Conservation (phyloP, 805 yeast species). For the Candida patagonica region DNA sequence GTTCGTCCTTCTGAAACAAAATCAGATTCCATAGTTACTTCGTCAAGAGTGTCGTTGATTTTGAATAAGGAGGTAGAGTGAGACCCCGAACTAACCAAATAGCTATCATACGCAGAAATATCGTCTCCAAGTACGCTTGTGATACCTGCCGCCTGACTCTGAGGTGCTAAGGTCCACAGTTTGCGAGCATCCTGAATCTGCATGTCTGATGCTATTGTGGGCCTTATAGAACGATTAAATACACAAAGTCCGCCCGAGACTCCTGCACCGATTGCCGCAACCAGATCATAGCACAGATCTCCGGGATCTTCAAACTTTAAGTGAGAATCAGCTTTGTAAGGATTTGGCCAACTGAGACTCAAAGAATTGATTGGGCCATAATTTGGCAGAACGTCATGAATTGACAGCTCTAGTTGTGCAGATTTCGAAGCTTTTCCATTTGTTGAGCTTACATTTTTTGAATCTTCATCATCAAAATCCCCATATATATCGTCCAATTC, state of each 20-base stretch:
- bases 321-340: conserved; percentile 34
- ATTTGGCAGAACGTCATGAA: conserved; percentile 48
- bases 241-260: conserved; percentile 47
- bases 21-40: conserved; percentile 43
- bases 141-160: conserved; percentile 7
- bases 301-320: conserved; percentile 66
- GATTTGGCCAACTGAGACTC: conserved; percentile 51
- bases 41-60: conserved; percentile 38
- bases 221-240: conserved; percentile 60
- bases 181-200: conserved; percentile 58
- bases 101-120: conserved; percentile 38
- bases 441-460: not conserved
- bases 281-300: conserved; percentile 52
- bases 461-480: conserved; percentile 3
- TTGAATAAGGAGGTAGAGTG: conserved; percentile 31
- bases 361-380: conserved; percentile 69
- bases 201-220: conserved; percentile 55
- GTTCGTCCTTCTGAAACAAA: conserved; percentile 58
- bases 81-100: conserved; percentile 63
- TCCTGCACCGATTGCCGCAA: conserved; percentile 61
- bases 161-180: conserved; percentile 14
- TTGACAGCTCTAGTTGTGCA: conserved; percentile 27
- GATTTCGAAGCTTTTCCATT: not conserved
- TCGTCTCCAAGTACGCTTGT: conserved; percentile 22
- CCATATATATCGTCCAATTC: conserved; percentile 27